Percentiles rank a stretch among this genome's conserved stretches.
Conservation (phyloP, 2,329 filamentous ascomycete species). For the Talaromyces amestolkiae region DNA sequence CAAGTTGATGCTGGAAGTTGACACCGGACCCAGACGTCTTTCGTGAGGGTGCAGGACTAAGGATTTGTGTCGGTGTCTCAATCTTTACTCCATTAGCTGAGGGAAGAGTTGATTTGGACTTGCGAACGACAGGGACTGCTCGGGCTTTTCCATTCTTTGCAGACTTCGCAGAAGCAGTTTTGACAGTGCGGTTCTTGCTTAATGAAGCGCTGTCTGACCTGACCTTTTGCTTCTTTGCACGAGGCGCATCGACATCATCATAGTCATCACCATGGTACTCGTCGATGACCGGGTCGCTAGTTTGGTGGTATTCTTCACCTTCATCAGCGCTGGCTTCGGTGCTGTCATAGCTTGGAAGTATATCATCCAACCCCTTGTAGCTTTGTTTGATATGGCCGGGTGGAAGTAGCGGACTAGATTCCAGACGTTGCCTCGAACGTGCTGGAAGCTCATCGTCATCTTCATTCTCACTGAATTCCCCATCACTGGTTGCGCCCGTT, state of each 20-base stretch:
- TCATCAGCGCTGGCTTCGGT: conserved; percentile 63
- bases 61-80: conserved; percentile 26
- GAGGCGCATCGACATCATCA: conserved; percentile 41
- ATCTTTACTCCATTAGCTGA: conserved; percentile 28
- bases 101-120: conserved; percentile 22
- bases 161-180: conserved; percentile 28
- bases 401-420: conserved; percentile 45
- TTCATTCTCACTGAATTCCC: conserved; percentile 61
- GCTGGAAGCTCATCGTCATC: conserved; percentile 54
- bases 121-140: conserved; percentile 35
- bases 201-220: conserved; percentile 39
- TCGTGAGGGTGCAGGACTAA: conserved; percentile 51
- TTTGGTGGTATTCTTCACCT: conserved; percentile 53
- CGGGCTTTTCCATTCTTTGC: conserved; percentile 38
- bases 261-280: conserved; percentile 49
- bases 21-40: conserved; percentile 57
- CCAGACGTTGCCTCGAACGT: conserved; percentile 43
- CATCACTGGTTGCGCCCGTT: conserved; percentile 78
- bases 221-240: conserved; percentile 54
- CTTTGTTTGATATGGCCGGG: conserved; percentile 47
- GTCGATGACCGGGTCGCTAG: conserved; percentile 57
- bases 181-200: conserved; percentile 29
- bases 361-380: conserved; percentile 52
- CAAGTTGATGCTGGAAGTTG: conserved; percentile 61
- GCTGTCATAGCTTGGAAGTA: conserved; percentile 56